Evolutionary conservation across 2,329 filamentous ascomycete genomes (phyloP), one percentile per base, ranked within the genome.

Genomic region (Aspergillus uvarum): DNA sequence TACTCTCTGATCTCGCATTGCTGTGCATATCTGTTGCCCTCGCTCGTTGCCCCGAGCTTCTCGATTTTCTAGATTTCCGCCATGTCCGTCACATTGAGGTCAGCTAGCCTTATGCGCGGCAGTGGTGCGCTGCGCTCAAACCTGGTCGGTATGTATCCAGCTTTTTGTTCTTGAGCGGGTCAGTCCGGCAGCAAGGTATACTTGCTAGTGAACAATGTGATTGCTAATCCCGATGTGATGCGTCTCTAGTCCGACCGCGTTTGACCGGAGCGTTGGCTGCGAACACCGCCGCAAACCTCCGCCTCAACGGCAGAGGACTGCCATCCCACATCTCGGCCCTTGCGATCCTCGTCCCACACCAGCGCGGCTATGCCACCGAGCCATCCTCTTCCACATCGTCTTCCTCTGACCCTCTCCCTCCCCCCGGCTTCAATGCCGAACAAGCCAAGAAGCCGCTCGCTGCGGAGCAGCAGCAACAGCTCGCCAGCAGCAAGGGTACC

Each of bases 351-450:
- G 73, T 87, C 21, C 83, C 84, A 3, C 77, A 79, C 26, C 68
- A 69, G 50, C 74, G 83, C 59, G 73, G 74, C 62, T 80, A 85
- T 64, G 79, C 84, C 29, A 89, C 86, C 51, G 84, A 88, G 64
- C 82, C 83, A 12, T 81, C 82, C 14, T 82, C 81, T 19, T 78
- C 81, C 22, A 68, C 64, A 44, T 78, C 81, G 21, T 71, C 71
- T 50, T 68, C 76, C 21, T 73, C 73, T 47, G 80, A 84, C 54
- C 81, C 83, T 57, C 87, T 85, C 52, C 93, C 92, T 49, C 93
- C 93, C 59, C 93, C 92, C 14, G 93, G 93, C 29, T 97, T 96
- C 82, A 93, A 95, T 73, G 82, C 90, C n/a, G 88, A 94, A 71
- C 83, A 92, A 79, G 93, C 93, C 67, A 94, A 92, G 84, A 94